Base-by-base conservation (phyloP, 202 grass and related monocot genomes). In the Setaria viridis region DNA sequence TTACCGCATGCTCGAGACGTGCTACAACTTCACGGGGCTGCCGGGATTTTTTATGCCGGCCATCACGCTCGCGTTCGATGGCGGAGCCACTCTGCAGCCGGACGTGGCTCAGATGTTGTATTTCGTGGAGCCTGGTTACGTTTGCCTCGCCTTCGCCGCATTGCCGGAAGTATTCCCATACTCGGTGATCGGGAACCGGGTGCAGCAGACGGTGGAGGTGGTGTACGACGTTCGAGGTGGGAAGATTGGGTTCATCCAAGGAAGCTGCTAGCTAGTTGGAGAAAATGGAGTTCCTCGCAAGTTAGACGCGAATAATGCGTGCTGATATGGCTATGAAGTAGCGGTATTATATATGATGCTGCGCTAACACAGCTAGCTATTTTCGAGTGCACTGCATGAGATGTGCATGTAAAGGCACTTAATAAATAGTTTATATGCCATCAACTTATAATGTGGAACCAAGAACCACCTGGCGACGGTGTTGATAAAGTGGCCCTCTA, bases 1-100 rank as follows among this genome's bases (percentile, higher is more conserved):
- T 4, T 47, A 48, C 68, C 43, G 11, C 4, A 12, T 48, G 10
- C n/a, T 71, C 68, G 43, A 71, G n/a, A 71, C 68, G 1, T 71
- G 68, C 68, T 71, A 71, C 68, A 48, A 71, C 68, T 49, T 71
- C 68, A 71, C 68, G 10, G 68, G 68, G 68, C 4, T 48, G 20
- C 43, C 20, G 42, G 17, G 3, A 0, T 46, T 70, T 3, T 43
- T 15, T 0, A 7, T 49, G 43, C 68, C 68, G 20, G n/a, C 0
- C 11, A 14, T 71, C n/a, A 15, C 0, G 11, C 20, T 71, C 4
- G 10, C 29, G 68, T 49, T 71, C 42, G 11, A 71, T 1, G 68
- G 68, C 11, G 68, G 68, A 49, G 68, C 45, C 2, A 30, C 68
- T 1, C 68, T 71, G 43, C n/a, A 46, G 43, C 68, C 68, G 11